Evolutionary conservation across 108 stramenopile species (phyloP), one percentile per base, ranked within the genome.

Genomic region (Epithemia pelagica): DNA sequence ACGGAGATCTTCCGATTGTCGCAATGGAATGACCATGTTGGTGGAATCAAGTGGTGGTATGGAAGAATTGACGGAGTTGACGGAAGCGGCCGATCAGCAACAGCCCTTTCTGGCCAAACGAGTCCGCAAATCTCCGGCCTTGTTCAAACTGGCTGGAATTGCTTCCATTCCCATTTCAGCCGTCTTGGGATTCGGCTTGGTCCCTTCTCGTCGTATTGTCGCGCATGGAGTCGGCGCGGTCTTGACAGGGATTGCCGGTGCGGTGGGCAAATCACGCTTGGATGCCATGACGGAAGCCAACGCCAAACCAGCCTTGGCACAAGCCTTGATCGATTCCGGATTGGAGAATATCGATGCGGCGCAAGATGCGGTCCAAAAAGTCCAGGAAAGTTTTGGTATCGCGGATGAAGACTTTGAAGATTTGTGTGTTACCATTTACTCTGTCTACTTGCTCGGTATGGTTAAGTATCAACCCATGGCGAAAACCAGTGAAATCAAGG

Each of bases 401-500:
- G 54, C 71, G 0, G 70, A 74, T 22, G 84, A 78, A 30, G 88
- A 92, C 30, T 93, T 90, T 76, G 73, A 65, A 26, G 63, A 59
- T n/a, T 73, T 87, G 74, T 77, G 74, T 19, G 70, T 80, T 28
- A 73, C 85, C 18, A 76, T 93, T 3, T 90, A 87, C 65, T 63
- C 66, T 24, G 69, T 70, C 37, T 93, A 90, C 67, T 58, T 93
- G 10, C 65, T 80, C 28, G 92, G 89, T 8, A 88, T 93, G 88
- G 84, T 88, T 61, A 87, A 87, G 67, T 72, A 62, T 57, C 68
- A 83, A 28, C 70, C 67, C 31, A 78, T 75, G 58, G 79, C 89
- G 32, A 87, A 88, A 57, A 86, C 82, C 28, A 67, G 75, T 54
- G 92, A 93, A 65, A 53, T 86, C 30, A 87, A 88, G 71, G 92